Conservation (phyloP, 257 asterid genomes). For the Solanum virginianum region DNA sequence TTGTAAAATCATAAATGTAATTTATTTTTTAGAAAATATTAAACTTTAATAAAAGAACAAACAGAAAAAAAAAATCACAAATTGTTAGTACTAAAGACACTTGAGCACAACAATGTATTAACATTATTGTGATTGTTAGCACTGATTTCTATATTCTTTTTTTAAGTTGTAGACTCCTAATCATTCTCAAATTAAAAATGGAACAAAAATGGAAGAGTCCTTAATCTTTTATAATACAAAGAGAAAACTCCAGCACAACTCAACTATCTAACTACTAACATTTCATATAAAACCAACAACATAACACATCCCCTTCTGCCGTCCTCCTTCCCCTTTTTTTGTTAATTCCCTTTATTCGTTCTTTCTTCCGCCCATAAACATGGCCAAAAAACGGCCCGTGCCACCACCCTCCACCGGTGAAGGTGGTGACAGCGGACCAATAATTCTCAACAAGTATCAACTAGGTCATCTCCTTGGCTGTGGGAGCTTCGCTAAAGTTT, state of each 20-base stretch:
- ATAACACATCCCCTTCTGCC: background rate
- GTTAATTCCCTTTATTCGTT: background rate
- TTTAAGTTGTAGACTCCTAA: background rate
- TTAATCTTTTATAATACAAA: background rate
- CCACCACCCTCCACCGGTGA: conserved; percentile 8
- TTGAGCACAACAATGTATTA: background rate
- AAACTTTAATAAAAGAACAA: too few relatives aligned
- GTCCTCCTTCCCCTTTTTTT: too few relatives aligned
- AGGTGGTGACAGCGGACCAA: conserved; percentile 43
- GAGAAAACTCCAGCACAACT: background rate
- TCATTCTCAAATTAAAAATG: background rate
- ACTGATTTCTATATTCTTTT: background rate
- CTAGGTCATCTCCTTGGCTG: conserved; percentile 72
- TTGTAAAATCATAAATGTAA: too few relatives aligned
- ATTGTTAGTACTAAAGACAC: background rate
- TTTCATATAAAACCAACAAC: background rate
- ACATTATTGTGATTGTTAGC: too few relatives aligned
- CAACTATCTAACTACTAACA: background rate
- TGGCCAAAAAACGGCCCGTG: background rate
- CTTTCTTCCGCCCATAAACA: background rate
- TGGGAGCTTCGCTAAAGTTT: conserved; percentile 85
- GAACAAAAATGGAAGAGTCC: background rate
- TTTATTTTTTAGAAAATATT: too few relatives aligned
- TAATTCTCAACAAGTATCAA: conserved; percentile 53
- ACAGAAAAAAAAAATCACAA: too few relatives aligned